Base-by-base conservation (phyloP, 2,329 filamentous ascomycete species). In the Tolypocladium ovalisporum region DNA sequence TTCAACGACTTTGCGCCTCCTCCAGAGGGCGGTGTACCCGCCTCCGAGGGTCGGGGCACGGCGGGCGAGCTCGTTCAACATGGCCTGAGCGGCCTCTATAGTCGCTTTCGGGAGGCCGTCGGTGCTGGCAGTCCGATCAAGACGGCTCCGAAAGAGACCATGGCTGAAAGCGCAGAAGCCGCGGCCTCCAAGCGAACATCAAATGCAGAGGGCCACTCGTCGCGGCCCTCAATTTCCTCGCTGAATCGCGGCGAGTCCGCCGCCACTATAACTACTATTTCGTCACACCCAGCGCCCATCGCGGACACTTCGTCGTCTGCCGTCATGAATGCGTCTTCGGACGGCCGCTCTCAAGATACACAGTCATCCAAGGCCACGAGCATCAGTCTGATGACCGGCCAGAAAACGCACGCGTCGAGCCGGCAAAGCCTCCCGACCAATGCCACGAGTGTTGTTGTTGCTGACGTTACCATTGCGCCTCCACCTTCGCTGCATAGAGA, bases 1-100 rank as follows among this genome's bases (percentile, higher is more conserved):
- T 97, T 97, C 73, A 95, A 95, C 73, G 92, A 97, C 67, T 92
- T 96, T 66, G 89, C 88, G 1, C 85, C 87, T 1, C 85, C 86
- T 6, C 85, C 88, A 0, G 75, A 79, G 2, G 77, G 81, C 29
- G 47, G 29, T 1, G 74, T 82, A 1, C 76, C 80, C 1, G 73
- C 76, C 17, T 72, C 78, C 29, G 90, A 96, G 64, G 83, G 78
- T 58, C 90, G 90, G 68, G 82, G 82, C 10, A 76, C 89, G 40
- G 79, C 86, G 0, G 83, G 85, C 32, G 90, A 96, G 58, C 72
- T 88, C 44, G 84, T 94, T 27, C 89, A 94, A 61, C 89, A 93
- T 71, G 90, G 93, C 5, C 77, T 97, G 52, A 96, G 89, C 67
- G 91, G 93, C 1, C 76, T 97, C 40, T 97, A 97, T 71, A 94